A percentile compares a stretch with the other conserved stretches of the same genome.
Evolutionary conservation across 192 early-diverging fungal species (phyloP).

Genomic region (Bifiguratus adelaidae): DNA sequence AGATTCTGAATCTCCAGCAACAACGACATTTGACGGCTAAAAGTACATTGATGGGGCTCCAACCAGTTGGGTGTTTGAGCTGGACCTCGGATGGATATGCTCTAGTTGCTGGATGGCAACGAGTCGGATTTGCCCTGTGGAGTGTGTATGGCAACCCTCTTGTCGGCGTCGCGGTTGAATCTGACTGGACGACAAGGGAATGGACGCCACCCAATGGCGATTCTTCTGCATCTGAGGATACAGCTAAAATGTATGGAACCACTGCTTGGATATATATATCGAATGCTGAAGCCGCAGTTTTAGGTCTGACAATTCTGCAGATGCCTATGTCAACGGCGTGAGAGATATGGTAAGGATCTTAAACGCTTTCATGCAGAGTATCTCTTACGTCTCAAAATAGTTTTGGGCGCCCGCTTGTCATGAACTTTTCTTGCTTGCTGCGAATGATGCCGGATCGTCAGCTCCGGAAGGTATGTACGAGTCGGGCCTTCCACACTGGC

Average conservation of each 20-base stretch:
- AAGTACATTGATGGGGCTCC: slow-evolving; percentile 3
- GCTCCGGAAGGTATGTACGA: no score
- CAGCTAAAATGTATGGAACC: no score
- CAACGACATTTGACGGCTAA: slow-evolving; percentile 2
- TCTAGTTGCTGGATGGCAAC: slow-evolving; percentile 54
- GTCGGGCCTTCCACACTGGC: no score
- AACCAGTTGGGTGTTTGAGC: slow-evolving; percentile 35
- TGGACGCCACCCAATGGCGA: no score
- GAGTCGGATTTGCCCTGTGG: slow-evolving; percentile 64
- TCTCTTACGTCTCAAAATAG: no score
- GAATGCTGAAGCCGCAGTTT: no score
- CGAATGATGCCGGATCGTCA: slow-evolving; percentile 9
- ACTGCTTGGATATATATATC: no score
- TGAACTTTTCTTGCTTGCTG: slow-evolving; percentile 58
- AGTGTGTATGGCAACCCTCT: slow-evolving; percentile 59
- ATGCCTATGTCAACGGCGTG: slow-evolving; percentile 47
- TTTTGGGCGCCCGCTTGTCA: slow-evolving; percentile 63
- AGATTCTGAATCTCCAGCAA: slow-evolving; percentile 22
- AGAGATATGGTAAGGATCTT: slow-evolving; percentile 34
- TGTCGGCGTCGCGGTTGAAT: no score
- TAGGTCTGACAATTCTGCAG: slow-evolving; percentile 37
- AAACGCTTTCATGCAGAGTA: no score
- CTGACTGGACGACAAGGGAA: no score
- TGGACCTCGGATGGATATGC: slow-evolving; percentile 70
- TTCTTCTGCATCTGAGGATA: no score